These are phyloP conservation scores for Clarireedia sp. DNA, from an alignment of 2,329 filamentous ascomycete genomes.

Conservation along the genomic window DNA sequence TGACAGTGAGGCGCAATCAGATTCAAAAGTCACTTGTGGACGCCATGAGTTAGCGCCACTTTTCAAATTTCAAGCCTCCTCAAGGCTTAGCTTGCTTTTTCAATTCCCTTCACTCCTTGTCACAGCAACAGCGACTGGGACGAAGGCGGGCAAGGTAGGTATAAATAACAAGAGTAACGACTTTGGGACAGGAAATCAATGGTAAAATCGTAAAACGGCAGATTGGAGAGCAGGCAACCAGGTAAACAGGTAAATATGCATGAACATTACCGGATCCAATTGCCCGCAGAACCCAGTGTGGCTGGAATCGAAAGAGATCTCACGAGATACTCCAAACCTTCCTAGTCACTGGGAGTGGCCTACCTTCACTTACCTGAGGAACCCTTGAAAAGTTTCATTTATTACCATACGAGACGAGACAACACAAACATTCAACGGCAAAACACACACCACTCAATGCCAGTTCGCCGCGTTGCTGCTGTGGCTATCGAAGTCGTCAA, in stretches of 20 bases:
- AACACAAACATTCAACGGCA: too few species aligned
- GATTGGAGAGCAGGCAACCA: background rate
- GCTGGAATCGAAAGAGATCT: too few species aligned
- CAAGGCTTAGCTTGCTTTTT: conserved; percentile 5
- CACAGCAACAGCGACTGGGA: background rate
- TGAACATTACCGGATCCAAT: background rate
- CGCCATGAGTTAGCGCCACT: conserved; percentile 5
- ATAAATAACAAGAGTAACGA: background rate
- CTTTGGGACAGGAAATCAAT: background rate
- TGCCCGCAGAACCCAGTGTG: too few species aligned
- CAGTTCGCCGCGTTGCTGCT: background rate
- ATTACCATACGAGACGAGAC: too few species aligned
- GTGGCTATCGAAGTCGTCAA: background rate
- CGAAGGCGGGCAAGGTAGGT: background rate
- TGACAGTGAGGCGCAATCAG: background rate
- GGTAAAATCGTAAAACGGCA: too few species aligned
- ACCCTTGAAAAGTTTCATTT: too few species aligned
- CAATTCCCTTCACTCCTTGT: background rate
- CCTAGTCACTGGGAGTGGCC: too few species aligned
- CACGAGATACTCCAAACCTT: too few species aligned
- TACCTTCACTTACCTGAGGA: too few species aligned
- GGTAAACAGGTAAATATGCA: background rate
- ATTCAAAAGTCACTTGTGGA: background rate
- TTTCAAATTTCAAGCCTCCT: background rate
- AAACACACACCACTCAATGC: background rate